Base-by-base conservation (phyloP, 768 basidiomycete genomes). In the Asterophora parasitica region DNA sequence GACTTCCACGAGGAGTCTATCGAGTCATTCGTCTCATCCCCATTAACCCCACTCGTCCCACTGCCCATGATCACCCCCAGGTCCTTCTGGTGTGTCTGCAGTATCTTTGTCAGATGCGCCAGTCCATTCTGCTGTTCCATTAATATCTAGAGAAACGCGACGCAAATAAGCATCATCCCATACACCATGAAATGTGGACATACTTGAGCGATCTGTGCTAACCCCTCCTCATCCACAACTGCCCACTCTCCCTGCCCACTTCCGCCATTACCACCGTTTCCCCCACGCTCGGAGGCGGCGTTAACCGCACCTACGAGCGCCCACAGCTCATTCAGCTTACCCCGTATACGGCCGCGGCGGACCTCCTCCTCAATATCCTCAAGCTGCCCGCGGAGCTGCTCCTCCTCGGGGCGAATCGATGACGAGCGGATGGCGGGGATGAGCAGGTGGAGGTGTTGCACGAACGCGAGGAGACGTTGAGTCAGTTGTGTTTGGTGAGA, bases 191-290 rank as follows among this genome's bases (percentile, higher is more conserved):
- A 37, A 38, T 39, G 46, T 59, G 49, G 87, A 88, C 76, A 60
- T 49, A 87, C 88, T 76, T 86, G 82, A 3, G 82, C 72, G 46
- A 93, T 81, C 62, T 88, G 82, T 39, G 79, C 72, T 46, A 93
- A 66, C 1, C 90, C 90, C 1, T 90, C 88, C 58, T 89, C 87
- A 61, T 93, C 91, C 2, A 88, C 85, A n/a, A 92, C 87, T 0
- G 81, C 77, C 88, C 88, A 91, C 56, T 83, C 85, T 7, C 75
- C 73, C 2, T 36, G 49, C 20, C 61, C 63, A 38, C 50, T 31
- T 9, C 30, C 64, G 1, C 71, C 73, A 12, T 72, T 74, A 10
- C 59, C 57, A 26, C 64, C 66, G 16, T 59, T 64, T 51, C 75
- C 73, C 39, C 72, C 75, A 34, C 72, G 65, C 57, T 84, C 81